phyloP scores from a whole-genome alignment of 2,329 filamentous ascomycete genomes.

The Lachnellula subtilissima region DNA sequence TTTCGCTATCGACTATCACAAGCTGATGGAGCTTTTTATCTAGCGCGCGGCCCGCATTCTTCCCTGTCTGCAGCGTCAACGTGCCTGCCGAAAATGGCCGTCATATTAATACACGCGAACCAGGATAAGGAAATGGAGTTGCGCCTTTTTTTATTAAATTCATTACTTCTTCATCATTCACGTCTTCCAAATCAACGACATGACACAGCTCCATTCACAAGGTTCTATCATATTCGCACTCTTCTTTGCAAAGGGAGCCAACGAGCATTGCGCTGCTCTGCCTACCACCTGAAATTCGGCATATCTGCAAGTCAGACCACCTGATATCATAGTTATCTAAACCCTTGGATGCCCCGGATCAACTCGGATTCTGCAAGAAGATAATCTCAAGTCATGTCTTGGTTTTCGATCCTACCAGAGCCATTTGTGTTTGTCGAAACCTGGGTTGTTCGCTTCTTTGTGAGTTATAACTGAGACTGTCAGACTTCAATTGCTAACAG shows the following conservation, averaged over 20 bases:
- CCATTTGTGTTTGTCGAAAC: constrained; percentile 53
- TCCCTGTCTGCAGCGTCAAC: not conserved
- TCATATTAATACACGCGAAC: not conserved
- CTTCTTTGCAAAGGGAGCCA: not conserved
- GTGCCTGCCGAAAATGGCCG: not conserved
- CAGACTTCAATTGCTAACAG: constrained; percentile 12
- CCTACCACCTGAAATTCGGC: not conserved
- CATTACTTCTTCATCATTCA: not conserved
- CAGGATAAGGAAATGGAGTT: not conserved
- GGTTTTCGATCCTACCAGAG: constrained; percentile 60
- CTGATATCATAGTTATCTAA: not conserved
- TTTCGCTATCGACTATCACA: constrained; percentile 34
- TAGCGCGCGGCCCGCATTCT: not conserved
- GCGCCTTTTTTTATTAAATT: not conserved
- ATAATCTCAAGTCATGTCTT: constrained; percentile 45
- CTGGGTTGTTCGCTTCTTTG: constrained; percentile 59
- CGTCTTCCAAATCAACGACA: not conserved
- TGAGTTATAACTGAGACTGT: constrained; percentile 35
- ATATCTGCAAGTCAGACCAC: constrained; percentile 2
- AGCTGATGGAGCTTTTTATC: constrained; percentile 27
- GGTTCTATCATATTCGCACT: not conserved
- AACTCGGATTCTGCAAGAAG: constrained; percentile 19
- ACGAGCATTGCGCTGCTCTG: not conserved
- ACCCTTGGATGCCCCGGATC: not conserved
- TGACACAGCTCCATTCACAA: constrained; percentile 1